phyloP scores from a whole-genome alignment of 805 yeast genomes.

The Lipomyces spencermartinsiae region DNA sequence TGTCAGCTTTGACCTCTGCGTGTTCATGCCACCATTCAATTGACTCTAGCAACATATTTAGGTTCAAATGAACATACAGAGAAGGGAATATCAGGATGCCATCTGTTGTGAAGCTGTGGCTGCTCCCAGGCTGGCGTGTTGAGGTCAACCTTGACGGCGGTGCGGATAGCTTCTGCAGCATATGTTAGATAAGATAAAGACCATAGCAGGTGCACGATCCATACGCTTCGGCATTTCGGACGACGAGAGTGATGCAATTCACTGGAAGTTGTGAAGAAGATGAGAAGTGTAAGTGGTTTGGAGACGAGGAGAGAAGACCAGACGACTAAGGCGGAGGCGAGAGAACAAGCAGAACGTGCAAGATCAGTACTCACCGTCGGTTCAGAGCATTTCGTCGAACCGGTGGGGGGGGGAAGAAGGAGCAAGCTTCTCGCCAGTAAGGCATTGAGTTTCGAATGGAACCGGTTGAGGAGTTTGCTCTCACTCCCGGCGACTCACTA shows the following conservation, averaged over 20 bases:
- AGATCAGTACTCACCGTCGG: background rate
- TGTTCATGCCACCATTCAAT: background rate
- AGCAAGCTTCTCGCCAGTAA: background rate
- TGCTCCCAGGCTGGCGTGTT: conserved; percentile 55
- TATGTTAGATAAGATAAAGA: background rate
- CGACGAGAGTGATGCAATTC: background rate
- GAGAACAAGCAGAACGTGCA: background rate
- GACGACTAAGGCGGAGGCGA: background rate
- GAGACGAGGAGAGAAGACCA: background rate
- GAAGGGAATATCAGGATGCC: conserved; percentile 61
- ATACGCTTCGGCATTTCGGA: conserved; percentile 15
- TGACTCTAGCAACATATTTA: conserved; percentile 4
- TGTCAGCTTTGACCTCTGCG: background rate
- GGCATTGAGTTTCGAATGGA: background rate
- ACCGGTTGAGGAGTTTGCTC: background rate
- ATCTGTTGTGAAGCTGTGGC: conserved; percentile 57
- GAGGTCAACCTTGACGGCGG: conserved; percentile 52
- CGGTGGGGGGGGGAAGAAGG: background rate
- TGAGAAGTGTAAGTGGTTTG: background rate
- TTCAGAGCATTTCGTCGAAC: background rate
- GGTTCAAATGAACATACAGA: conserved; percentile 38
- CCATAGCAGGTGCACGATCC: background rate
- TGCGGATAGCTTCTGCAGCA: conserved; percentile 44
- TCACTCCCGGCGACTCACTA: background rate
- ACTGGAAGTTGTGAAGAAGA: background rate